Conservation (phyloP, 2,329 filamentous ascomycete species). For the Calonectria fujianensis region DNA sequence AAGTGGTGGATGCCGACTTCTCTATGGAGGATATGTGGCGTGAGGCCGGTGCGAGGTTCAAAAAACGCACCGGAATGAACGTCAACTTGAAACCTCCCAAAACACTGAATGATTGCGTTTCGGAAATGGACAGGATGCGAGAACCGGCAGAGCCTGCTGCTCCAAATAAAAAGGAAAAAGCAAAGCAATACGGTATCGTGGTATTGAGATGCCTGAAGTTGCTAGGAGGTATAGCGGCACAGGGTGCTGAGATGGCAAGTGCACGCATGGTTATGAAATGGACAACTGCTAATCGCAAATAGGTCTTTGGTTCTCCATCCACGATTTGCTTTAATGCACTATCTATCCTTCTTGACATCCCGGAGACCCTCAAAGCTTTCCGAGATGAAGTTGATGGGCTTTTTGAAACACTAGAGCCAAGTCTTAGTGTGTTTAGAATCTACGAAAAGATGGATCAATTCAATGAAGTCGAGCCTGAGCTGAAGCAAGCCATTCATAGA, state of each 20-base stretch:
- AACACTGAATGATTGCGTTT: conserved; percentile 4
- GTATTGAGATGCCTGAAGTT: conserved; percentile 8
- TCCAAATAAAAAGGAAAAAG: conserved; percentile 5
- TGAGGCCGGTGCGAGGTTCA: conserved; percentile 11
- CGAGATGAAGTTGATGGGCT: conserved; percentile 2
- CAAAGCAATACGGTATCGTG: conserved; percentile 5
- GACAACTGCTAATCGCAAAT: not conserved
- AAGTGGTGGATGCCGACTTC: not conserved
- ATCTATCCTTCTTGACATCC: conserved; percentile 11
- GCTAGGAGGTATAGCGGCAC: not conserved
- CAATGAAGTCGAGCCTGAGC: conserved; percentile 13
- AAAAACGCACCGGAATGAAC: conserved; percentile 10
- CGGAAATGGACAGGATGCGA: conserved; percentile 5
- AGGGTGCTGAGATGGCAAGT: conserved; percentile 3
- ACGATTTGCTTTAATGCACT: conserved; percentile 7
- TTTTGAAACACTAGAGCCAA: conserved; percentile 10
- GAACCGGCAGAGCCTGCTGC: not conserved
- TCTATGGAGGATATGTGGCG: conserved; percentile 20
- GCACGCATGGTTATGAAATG: not conserved
- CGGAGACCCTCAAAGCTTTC: conserved; percentile 6
- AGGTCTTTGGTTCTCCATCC: conserved; percentile 8
- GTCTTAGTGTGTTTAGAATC: conserved; percentile 7
- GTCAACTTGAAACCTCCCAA: conserved; percentile 6
- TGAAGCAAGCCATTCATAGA: conserved; percentile 9
- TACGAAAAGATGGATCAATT: conserved; percentile 24